Conservation (phyloP, 2,329 filamentous ascomycete genomes). For the Aureobasidium subglaciale region DNA sequence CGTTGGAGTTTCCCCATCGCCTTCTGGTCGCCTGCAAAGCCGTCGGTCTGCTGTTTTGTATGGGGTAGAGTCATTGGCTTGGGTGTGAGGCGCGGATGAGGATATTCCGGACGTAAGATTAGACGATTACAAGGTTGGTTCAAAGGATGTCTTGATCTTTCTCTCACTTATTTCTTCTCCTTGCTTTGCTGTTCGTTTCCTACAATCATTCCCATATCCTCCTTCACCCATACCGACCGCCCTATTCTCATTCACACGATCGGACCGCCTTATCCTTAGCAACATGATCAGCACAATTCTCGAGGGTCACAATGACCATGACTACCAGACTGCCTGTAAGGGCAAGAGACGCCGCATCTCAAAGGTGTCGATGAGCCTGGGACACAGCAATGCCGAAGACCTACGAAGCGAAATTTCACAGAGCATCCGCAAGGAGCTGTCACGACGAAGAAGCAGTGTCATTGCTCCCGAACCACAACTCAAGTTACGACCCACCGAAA, state of each 20-base stretch:
- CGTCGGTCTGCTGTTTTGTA: neutral
- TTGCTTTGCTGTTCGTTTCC: neutral
- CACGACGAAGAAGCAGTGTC: slow-evolving; percentile 9
- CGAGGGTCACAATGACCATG: neutral
- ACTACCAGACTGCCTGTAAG: neutral
- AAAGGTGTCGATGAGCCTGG: slow-evolving; percentile 12
- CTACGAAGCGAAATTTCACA: slow-evolving; percentile 5
- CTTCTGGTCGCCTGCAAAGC: neutral
- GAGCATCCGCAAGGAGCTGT: slow-evolving; percentile 12
- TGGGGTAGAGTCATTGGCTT: slow-evolving; percentile 2
- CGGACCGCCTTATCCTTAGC: neutral
- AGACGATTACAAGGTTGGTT: neutral
- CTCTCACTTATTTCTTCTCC: neutral
- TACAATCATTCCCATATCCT: neutral
- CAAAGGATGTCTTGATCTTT: neutral
- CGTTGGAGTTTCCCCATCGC: neutral
- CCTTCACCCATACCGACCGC: neutral
- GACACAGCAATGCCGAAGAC: neutral
- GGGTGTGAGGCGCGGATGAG: neutral
- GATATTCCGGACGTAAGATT: neutral
- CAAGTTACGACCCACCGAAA: neutral
- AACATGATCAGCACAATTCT: slow-evolving; percentile 7
- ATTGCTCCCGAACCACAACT: slow-evolving; percentile 6
- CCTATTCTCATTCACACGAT: neutral
- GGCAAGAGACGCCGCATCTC: slow-evolving; percentile 11